A percentile compares a stretch with the other conserved stretches of the same genome.
These are phyloP conservation scores for Rhizodiscina lignyota DNA, from an alignment of 495 filamentous ascomycete genomes.

Conservation along the genomic window DNA sequence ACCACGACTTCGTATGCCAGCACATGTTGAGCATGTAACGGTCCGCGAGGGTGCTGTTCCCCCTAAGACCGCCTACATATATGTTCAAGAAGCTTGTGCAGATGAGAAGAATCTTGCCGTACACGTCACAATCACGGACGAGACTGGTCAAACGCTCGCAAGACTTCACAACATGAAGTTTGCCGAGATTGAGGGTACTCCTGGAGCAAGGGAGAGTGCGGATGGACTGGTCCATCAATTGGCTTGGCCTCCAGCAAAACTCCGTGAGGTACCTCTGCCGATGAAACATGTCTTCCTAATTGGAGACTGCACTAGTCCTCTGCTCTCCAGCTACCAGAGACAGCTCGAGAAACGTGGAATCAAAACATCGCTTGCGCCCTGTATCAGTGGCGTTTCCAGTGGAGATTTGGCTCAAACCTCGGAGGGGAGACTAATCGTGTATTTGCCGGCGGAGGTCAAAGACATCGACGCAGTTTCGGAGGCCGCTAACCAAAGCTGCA, in stretches of 20 bases:
- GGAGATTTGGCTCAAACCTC: neutral
- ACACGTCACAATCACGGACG: constrained; percentile 12
- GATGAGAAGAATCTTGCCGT: constrained; percentile 6
- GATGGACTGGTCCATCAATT: constrained; percentile 22
- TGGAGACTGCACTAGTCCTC: constrained; percentile 3
- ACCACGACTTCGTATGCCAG: constrained; percentile 28
- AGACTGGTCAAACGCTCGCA: constrained; percentile 14
- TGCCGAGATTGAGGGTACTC: constrained; percentile 22
- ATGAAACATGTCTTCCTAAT: constrained; percentile 15
- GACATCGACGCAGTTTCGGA: constrained; percentile 4
- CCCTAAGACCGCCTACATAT: constrained; percentile 15
- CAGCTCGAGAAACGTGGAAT: neutral
- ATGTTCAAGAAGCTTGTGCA: no score
- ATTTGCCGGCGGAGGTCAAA: constrained; percentile 9
- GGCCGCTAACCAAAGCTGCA: constrained; percentile 5
- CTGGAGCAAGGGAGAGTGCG: constrained; percentile 14
- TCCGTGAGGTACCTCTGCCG: constrained; percentile 12
- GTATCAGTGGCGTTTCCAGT: no score
- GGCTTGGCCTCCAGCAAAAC: constrained; percentile 19
- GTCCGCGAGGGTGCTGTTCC: constrained; percentile 7
- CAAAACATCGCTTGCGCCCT: neutral
- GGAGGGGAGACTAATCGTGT: constrained; percentile 12
- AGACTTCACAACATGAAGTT: constrained; percentile 23
- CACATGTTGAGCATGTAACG: constrained; percentile 15
- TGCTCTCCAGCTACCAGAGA: constrained; percentile 5